Evolutionary conservation across 805 yeast species (phyloP), one percentile per base, ranked within the genome.

Genomic region (Novakomyces olei): DNA sequence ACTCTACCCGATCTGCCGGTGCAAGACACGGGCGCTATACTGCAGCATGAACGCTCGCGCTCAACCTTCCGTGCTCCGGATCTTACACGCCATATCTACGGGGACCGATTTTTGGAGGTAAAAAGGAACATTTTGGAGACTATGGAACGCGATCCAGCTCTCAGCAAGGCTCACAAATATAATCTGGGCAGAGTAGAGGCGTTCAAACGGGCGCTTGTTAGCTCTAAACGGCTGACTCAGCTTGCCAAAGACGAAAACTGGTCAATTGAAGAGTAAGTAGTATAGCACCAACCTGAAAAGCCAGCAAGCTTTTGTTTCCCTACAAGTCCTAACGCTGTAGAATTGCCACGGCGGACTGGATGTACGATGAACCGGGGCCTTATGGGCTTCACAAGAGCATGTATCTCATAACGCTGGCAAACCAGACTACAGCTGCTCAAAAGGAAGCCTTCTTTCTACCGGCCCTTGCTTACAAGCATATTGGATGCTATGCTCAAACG

Each of bases 401-500:
- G 25, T 22, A 22, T 12, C 25, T 22, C 9, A 22, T 22, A 12
- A 22, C 25, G n/a, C 25, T 22, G n/a, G n/a, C 12, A 10, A 12
- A 26, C 16, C 35, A 33, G 29, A 34, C 34, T 10, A 27, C 35
- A 15, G 24, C 29, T 5, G 35, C 15, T 5, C 35, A 33, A 22
- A 28, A 27, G 5, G 35, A 19, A 9, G 29, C 20, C 20, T 33
- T 32, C 34, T 19, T 18, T 14, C 26, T 26, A 9, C 34, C 26
- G 8, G 27, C 18, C 26, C 16, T 10, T 10, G 19, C 12, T 15
- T 33, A 33, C 20, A 12, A 29, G 7, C 16, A 28, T 15, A 29
- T 33, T n/a, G 35, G 35, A 12, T 33, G 35, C 12, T 33, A 33
- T n/a, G 35, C 34, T n/a, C 35, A 33, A 29, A 33, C 35, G 5